A percentile compares a stretch with the other conserved stretches of the same genome.
Conservation (phyloP, 2,329 filamentous ascomycete genomes). For the Neofusicoccum laricinum region DNA sequence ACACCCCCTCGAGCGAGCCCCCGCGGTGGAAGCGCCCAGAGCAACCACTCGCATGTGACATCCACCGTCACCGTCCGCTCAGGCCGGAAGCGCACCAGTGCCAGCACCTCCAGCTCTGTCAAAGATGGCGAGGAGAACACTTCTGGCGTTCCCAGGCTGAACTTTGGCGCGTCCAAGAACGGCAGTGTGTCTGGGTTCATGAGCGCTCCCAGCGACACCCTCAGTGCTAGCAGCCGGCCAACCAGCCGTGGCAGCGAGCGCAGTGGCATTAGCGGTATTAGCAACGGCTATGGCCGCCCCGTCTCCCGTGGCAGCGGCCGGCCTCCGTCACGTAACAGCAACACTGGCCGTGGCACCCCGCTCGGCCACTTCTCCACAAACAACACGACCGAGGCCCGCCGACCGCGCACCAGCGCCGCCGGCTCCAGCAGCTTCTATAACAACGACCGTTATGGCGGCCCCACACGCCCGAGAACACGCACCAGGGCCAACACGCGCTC, state of each 20-base stretch:
- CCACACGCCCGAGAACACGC: conserved; percentile 3
- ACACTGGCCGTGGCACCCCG: neutral
- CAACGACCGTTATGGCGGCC: conserved; percentile 3
- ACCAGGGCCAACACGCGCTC: conserved; percentile 6
- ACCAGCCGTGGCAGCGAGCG: conserved; percentile 60
- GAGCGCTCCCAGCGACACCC: conserved; percentile 29
- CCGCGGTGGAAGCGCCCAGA: conserved; percentile 52
- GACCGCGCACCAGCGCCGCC: conserved; percentile 34
- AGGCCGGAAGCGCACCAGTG: conserved; percentile 62
- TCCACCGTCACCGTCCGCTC: conserved; percentile 58
- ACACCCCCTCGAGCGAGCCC: conserved; percentile 83
- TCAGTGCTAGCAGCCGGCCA: conserved; percentile 55
- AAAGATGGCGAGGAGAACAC: conserved; percentile 20
- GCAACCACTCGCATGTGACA: conserved; percentile 48
- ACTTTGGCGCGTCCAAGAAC: conserved; percentile 15
- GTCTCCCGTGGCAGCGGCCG: conserved; percentile 3
- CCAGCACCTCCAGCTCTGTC: conserved; percentile 45
- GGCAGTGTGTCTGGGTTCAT: conserved; percentile 18
- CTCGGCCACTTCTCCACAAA: conserved; percentile 3
- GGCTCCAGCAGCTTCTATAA: neutral
- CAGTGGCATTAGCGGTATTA: conserved; percentile 54
- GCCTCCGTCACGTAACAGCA: conserved; percentile 5
- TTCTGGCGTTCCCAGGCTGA: conserved; percentile 26
- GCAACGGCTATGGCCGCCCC: conserved; percentile 4
- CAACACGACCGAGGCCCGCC: conserved; percentile 7